Percentiles rank a stretch among this genome's conserved stretches.
Evolutionary conservation across 2,329 filamentous ascomycete species (phyloP).

Genomic region (Phaeosphaeria sp.): DNA sequence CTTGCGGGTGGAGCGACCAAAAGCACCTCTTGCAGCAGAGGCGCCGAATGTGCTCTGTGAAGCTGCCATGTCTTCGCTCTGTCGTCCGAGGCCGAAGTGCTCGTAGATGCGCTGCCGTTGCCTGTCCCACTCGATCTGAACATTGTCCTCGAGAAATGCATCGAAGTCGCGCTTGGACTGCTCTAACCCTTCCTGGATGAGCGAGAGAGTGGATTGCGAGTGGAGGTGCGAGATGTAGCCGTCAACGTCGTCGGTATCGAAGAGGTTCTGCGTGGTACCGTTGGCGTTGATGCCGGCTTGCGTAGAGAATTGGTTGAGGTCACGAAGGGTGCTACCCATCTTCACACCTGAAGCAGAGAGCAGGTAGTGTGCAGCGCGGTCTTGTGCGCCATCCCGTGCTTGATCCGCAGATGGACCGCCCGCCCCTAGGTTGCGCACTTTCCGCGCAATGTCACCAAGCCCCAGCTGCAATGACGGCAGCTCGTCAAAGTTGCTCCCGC

Average conservation of each 20-base stretch:
- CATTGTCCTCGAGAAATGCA: conserved; percentile 89
- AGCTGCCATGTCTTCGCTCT: conserved; percentile 47
- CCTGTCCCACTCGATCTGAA: conserved; percentile 94
- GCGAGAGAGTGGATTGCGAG: conserved; percentile 86
- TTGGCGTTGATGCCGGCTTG: conserved; percentile 67
- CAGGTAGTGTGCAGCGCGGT: conserved; percentile 76
- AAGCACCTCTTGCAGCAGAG: conserved; percentile 53
- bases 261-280: conserved; percentile 45
- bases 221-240: conserved; percentile 86
- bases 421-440: conserved; percentile 78
- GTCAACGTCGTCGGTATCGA: conserved; percentile 64
- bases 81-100: conserved; percentile 81
- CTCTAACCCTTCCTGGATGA: conserved; percentile 90
- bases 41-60: conserved; percentile 44
- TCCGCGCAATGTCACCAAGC: conserved; percentile 80
- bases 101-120: conserved; percentile 93
- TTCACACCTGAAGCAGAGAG: conserved; percentile 93
- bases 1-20: conserved; percentile 59
- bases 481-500: conserved; percentile 68
- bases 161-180: conserved; percentile 92
- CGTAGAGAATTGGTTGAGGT: conserved; percentile 79
- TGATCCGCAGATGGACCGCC: conserved; percentile 68
- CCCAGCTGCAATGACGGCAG: conserved; percentile 90
- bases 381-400: conserved; percentile 49
- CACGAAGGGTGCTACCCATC: conserved; percentile 81